Evolutionary conservation across 1,139 yeast genomes (phyloP).

Genomic region (Geotrichum fermentans): DNA sequence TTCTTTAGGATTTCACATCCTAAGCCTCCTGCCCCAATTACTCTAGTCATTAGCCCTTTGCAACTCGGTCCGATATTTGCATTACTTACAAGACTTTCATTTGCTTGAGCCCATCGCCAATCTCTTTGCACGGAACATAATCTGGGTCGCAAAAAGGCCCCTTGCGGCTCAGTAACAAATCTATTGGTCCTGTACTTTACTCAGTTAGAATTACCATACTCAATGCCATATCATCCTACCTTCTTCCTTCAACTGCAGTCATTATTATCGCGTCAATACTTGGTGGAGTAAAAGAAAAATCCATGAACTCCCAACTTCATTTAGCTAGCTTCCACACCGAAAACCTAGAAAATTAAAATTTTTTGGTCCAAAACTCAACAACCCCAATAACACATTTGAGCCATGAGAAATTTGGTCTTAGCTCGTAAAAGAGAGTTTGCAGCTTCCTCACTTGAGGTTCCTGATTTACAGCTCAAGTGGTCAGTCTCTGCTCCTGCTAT

Average conservation of each 20-base stretch:
- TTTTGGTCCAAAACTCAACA: neutral
- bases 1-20: conserved; percentile 92
- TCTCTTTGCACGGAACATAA: conserved; percentile 36
- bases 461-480: conserved; percentile 55
- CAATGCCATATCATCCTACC: neutral
- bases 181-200: conserved; percentile 23
- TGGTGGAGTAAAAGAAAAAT: neutral
- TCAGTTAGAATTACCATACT: neutral
- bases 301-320: conserved; percentile 4
- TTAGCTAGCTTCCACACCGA: neutral
- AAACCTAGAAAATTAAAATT: conserved; percentile 9
- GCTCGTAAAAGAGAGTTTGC: conserved; percentile 31
- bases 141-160: conserved; percentile 41
- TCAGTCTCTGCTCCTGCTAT: conserved; percentile 72
- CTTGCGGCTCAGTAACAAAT: conserved; percentile 31
- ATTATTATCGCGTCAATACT: neutral
- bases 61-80: neutral
- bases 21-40: conserved; percentile 90
- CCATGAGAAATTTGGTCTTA: conserved; percentile 33
- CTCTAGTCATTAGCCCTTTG: conserved; percentile 25
- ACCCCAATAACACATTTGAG: neutral
- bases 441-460: conserved; percentile 37
- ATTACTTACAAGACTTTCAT: conserved; percentile 37
- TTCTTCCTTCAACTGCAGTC: conserved; percentile 1
- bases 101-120: conserved; percentile 29